Evolutionary conservation across 441 rosid genomes (phyloP).

Genomic region (Bruguiera hainesii): DNA sequence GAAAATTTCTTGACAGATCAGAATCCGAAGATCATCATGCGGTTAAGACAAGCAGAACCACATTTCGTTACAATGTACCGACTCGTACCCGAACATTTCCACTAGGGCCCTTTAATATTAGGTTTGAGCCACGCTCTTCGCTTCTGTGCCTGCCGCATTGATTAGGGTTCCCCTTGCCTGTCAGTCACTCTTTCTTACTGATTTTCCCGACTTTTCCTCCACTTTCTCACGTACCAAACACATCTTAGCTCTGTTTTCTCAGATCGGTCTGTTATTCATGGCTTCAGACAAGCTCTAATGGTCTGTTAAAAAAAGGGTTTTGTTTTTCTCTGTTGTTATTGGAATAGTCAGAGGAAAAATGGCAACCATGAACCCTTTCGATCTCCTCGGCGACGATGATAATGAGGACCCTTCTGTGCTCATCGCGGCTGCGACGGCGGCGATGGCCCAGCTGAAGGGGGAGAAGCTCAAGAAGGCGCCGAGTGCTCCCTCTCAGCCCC

Average conservation of each 20-base stretch:
- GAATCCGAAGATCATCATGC: neutral
- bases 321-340: neutral
- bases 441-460: slow-evolving; percentile 47
- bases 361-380: slow-evolving; percentile 84
- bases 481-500: slow-evolving; percentile 36
- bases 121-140: slow-evolving; percentile 4
- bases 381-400: slow-evolving; percentile 73
- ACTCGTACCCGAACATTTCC: slow-evolving; percentile 13
- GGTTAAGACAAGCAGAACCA: neutral
- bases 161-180: slow-evolving; percentile 37
- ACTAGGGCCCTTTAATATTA: slow-evolving; percentile 40
- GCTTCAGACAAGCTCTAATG: slow-evolving; percentile 24
- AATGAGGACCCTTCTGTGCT: slow-evolving; percentile 64
- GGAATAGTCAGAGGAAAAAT: slow-evolving; percentile 33
- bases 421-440: slow-evolving; percentile 28
- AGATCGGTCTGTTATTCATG: slow-evolving; percentile 30
- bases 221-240: slow-evolving; percentile 5
- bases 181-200: neutral
- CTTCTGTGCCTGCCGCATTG: slow-evolving; percentile 44
- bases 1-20: too few relatives aligned
- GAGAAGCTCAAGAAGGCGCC: slow-evolving; percentile 55
- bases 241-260: neutral
- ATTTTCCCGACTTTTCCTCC: neutral
- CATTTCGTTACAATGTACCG: slow-evolving; percentile 11
- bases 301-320: neutral